Base-by-base conservation (phyloP, 2,329 filamentous ascomycete genomes). In the Sodiomyces alkalinus region DNA sequence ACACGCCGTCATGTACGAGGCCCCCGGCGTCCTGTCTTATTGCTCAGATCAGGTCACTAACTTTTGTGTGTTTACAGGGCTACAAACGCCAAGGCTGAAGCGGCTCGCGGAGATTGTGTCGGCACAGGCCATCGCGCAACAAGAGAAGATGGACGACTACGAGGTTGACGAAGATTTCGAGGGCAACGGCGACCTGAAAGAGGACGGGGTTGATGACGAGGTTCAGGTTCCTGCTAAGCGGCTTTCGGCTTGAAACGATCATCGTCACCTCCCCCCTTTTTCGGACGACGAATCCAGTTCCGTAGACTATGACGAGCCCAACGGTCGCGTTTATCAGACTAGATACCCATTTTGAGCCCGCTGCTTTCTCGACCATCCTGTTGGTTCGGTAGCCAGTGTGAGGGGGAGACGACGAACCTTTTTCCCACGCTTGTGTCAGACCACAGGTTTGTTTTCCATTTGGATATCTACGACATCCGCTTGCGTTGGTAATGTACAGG, bases 91-190 rank as follows among this genome's bases (percentile, higher is more conserved):
- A 26, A 74, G 87, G 36, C 59, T 98, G 37, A 96, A 96, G 65
- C 78, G 90, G 35, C 66, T 98, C 30, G 90, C 90, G n/a, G 90
- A 98, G 58, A 96, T 98, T 39, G 90, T 98, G 26, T 92, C 83
- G 20, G 81, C 85, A 18, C 90, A 98, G 56, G 90, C 90, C 18
- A 87, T 96, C 46, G 83, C 86, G 32, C 87, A 96, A 53, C 83
- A 92, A 56, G 83, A 92, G 56, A 87, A 82, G 58, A 57, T 80
- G 36, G 80, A 83, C 27, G 72, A 59, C 35, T 48, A 46, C 12
- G 49, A 54, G 14, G 53, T 48, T 11, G 54, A 55, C 20, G 51
- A 46, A 16, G 46, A 44, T 30, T 62, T 66, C 34, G 62, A 73
- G 27, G 51, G 51, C 20, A 61, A 64, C 26, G 58, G 62, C 18